Conservation (phyloP, 2,329 filamentous ascomycete genomes). For the Ophiostoma populinum region DNA sequence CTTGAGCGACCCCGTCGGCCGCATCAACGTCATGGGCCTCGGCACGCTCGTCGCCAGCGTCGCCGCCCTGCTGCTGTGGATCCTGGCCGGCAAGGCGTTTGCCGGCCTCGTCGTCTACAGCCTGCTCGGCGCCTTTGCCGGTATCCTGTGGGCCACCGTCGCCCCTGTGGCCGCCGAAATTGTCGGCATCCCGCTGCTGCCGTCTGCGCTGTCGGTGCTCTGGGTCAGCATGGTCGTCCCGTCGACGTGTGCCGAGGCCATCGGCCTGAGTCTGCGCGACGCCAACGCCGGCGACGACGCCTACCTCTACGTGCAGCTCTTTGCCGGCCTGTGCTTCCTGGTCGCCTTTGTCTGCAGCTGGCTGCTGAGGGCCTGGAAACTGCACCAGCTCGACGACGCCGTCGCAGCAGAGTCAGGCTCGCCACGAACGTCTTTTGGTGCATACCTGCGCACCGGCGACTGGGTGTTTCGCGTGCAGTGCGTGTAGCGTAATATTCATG, state of each 20-base stretch:
- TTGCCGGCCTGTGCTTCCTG: conserved; percentile 44
- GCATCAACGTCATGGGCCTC: conserved; percentile 53
- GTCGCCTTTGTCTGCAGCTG: conserved; percentile 32
- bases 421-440: conserved; percentile 1
- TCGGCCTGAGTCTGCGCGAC: conserved; percentile 38
- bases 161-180: conserved; percentile 58
- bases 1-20: conserved; percentile 50
- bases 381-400: conserved; percentile 20
- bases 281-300: conserved; percentile 20
- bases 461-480: conserved; percentile 9
- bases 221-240: conserved; percentile 59
- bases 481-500: conserved; percentile 4
- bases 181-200: conserved; percentile 50
- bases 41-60: conserved; percentile 48
- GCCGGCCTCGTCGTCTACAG: conserved; percentile 56
- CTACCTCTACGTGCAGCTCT: conserved; percentile 37
- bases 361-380: conserved; percentile 25
- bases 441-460: conserved; percentile 9
- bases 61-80: conserved; percentile 56
- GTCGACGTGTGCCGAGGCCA: conserved; percentile 49
- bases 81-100: conserved; percentile 44
- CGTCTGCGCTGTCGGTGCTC: conserved; percentile 48
- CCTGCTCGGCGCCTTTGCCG: conserved; percentile 49
- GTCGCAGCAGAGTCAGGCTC: background rate
- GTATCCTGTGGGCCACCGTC: conserved; percentile 54